Evolutionary conservation across 805 yeast species (phyloP).

Genomic region (Ogataea paraovalis): DNA sequence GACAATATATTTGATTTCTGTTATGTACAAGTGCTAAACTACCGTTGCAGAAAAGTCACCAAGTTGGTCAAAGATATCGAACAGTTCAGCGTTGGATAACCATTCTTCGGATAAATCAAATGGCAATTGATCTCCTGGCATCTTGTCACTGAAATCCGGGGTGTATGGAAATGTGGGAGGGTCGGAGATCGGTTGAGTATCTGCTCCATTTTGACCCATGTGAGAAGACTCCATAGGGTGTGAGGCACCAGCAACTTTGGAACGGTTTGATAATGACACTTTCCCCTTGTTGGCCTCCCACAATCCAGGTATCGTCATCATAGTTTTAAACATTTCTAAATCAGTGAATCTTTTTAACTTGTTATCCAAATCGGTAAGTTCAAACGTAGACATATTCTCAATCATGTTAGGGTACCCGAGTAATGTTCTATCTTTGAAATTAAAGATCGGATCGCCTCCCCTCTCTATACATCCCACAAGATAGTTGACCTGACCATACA

Average conservation of each 20-base stretch:
- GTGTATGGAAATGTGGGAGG: background rate
- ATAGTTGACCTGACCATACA: conserved; percentile 8
- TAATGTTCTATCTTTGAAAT: conserved; percentile 6
- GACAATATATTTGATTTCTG: too few species aligned
- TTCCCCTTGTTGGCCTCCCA: background rate
- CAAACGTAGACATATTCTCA: conserved; percentile 1
- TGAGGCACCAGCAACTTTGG: conserved; percentile 2
- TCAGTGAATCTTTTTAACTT: conserved; percentile 3
- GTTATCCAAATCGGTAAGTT: conserved; percentile 1
- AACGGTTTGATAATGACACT: background rate
- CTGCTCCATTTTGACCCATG: background rate
- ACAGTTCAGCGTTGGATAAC: conserved; percentile 11
- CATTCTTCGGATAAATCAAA: conserved; percentile 13
- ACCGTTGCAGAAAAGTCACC: background rate
- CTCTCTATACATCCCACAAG: conserved; percentile 15
- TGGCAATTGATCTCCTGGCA: background rate
- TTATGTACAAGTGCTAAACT: too few species aligned
- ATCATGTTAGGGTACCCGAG: conserved; percentile 4
- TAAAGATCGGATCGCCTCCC: conserved; percentile 15
- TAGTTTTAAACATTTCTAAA: background rate
- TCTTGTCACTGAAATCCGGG: background rate
- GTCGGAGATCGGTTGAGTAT: background rate
- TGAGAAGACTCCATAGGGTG: too few species aligned
- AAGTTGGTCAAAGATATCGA: conserved; percentile 7
- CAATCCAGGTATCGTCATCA: background rate